Conservation (phyloP, 768 basidiomycete genomes). For the Termitomyces sp. region DNA sequence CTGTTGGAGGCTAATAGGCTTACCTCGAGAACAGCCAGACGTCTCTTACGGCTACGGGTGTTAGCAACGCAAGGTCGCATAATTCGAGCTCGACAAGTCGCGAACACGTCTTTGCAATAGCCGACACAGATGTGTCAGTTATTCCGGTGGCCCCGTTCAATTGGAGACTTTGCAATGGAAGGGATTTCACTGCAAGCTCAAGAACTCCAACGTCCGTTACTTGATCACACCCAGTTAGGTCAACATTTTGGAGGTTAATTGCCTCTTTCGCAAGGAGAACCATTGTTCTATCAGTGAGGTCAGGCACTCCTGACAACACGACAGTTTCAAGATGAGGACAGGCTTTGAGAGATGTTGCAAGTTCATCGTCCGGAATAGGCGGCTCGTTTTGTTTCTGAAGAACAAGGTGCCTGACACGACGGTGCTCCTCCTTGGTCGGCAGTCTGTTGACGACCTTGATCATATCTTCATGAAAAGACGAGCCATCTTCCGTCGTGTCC, state of each 20-base stretch:
- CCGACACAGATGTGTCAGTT: slow-evolving; percentile 53
- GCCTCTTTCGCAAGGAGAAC: slow-evolving; percentile 57
- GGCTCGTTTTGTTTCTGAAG: slow-evolving; percentile 35
- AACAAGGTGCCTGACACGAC: slow-evolving; percentile 53
- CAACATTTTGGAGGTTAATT: slow-evolving; percentile 64
- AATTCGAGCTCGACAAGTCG: slow-evolving; percentile 81
- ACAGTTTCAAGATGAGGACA: slow-evolving; percentile 67
- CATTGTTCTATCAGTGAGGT: slow-evolving; percentile 66
- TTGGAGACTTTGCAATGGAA: slow-evolving; percentile 68
- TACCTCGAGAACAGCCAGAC: slow-evolving; percentile 74
- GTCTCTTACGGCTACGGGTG: slow-evolving; percentile 65
- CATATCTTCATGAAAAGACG: slow-evolving; percentile 49
- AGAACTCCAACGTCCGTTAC: slow-evolving; percentile 77
- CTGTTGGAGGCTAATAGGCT: slow-evolving; percentile 15
- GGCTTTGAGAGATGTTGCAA: slow-evolving; percentile 47
- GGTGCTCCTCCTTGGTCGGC: slow-evolving; percentile 53
- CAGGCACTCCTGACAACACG: slow-evolving; percentile 60
- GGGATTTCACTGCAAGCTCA: slow-evolving; percentile 63
- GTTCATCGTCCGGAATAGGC: slow-evolving; percentile 50
- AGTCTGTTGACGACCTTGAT: slow-evolving; percentile 55
- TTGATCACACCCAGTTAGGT: slow-evolving; percentile 66
- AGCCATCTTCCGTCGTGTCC: slow-evolving; percentile 21
- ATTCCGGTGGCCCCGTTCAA: slow-evolving; percentile 65
- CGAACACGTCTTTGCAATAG: slow-evolving; percentile 70
- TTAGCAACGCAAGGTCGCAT: slow-evolving; percentile 60